Base-by-base conservation (phyloP, 2,329 filamentous ascomycete species). In the Gremmenia infestans region DNA sequence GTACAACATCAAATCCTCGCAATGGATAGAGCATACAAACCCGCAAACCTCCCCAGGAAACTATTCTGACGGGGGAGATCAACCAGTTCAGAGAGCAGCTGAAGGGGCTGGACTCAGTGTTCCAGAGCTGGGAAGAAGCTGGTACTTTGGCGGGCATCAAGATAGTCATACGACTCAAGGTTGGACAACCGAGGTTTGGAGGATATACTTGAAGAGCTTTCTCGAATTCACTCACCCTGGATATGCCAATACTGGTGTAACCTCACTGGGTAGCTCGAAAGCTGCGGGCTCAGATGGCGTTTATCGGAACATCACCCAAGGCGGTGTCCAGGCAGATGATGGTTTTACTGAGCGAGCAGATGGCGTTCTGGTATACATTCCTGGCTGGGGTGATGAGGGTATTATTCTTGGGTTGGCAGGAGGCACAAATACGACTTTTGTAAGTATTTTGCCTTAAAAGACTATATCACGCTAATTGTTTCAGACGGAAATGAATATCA, bases 81-180 rank as follows among this genome's bases (percentile, higher is more conserved):
- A 78, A 19, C 72, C 79, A 0, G 78, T 92, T 2, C 84, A 91
- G 67, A 77, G 88, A 47, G 80, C 87, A 2, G 87, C 87, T 1
- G 88, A 92, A 68, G 88, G 88, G 6, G 86, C 88, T 11, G 87
- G 87, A 0, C 72, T 89, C 14, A 87, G 83, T 28, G 82, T 91
- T 0, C 82, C 86, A 0, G 81, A 85, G 53, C 72, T 91, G 0
- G 87, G 87, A 0, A 72, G 86, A 48, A 89, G 86, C 35, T 92
- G 84, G 77, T 92, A 90, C 69, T 92, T 92, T 71, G 88, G 87
- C 25, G 88, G 88, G 0, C 88, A 91, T 70, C 73, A 89, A 5
- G 88, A 92, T 68, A 68, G 72, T 66, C 73, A 72, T 11, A 82
- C 79, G 0, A 68, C 78, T 0, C 71, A 69, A 0, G 87, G 83